Percentiles rank a stretch among this genome's conserved stretches.
phyloP scores from a whole-genome alignment of 1,284 basidiomycete genomes.

The Xerocomus amazonicus region DNA sequence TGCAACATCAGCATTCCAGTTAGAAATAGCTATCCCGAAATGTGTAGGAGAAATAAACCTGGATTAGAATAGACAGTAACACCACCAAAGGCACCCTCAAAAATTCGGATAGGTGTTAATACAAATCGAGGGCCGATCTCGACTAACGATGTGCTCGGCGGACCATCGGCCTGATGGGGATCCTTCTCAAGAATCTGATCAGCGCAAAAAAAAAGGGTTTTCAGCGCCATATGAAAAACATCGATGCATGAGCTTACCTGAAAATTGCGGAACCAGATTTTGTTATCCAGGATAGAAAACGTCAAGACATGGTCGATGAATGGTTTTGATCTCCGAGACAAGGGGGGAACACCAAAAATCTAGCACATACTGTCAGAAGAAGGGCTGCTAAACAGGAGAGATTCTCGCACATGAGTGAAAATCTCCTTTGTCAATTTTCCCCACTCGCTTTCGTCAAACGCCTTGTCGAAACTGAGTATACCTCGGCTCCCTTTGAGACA shows the following conservation, averaged over 20 bases:
- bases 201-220: conserved; percentile 7
- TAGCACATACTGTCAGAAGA: conserved; percentile 34
- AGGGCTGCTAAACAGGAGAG: background rate
- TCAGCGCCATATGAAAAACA: background rate
- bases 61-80: conserved; percentile 96
- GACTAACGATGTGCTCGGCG: conserved; percentile 76
- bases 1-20: conserved; percentile 32
- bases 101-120: conserved; percentile 95
- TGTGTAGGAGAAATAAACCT: conserved; percentile 47
- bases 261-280: conserved; percentile 99
- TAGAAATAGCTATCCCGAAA: conserved; percentile 3
- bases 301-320: conserved; percentile 98
- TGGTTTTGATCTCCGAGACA: conserved; percentile 88
- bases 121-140: conserved; percentile 99
- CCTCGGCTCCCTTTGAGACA: conserved; percentile 96
- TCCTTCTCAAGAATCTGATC: conserved; percentile 76
- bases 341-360: conserved; percentile 94
- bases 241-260: conserved; percentile 54
- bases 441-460: conserved; percentile 89
- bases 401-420: conserved; percentile 85
- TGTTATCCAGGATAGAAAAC: conserved; percentile 93
- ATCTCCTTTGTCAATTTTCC: conserved; percentile 90
- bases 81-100: conserved; percentile 95
- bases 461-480: conserved; percentile 88
- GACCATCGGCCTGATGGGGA: conserved; percentile 68